phyloP scores from a whole-genome alignment of 176 grass and related monocot species.

The Rhynchospora breviuscula region DNA sequence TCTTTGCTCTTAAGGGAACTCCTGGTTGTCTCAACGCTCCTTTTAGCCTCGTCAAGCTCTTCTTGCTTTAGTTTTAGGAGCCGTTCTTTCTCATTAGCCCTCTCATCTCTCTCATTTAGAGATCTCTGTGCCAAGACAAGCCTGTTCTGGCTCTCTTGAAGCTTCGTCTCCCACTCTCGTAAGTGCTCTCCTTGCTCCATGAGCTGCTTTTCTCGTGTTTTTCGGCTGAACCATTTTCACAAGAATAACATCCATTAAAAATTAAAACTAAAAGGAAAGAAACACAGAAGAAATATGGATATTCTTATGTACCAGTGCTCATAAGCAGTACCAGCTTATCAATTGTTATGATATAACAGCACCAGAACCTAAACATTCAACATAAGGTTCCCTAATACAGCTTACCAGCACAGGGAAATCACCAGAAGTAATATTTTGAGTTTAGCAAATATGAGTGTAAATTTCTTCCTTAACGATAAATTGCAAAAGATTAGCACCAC shows the following conservation, averaged over 20 bases:
- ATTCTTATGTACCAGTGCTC: not conserved
- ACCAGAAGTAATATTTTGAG: not conserved
- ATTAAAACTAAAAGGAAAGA: not conserved
- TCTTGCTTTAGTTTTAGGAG: conserved; percentile 61
- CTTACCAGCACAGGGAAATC: not conserved
- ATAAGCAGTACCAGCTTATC: not conserved
- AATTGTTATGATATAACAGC: not conserved
- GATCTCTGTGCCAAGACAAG: conserved; percentile 64
- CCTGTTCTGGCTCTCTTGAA: conserved; percentile 88
- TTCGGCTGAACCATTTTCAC: conserved; percentile 35
- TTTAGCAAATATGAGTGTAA: not conserved
- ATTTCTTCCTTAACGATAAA: not conserved
- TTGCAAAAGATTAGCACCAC: not conserved
- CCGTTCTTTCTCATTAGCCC: conserved; percentile 62
- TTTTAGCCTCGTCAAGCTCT: conserved; percentile 71
- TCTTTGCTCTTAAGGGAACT: conserved; percentile 63
- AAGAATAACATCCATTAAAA: not conserved
- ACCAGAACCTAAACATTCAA: not conserved
- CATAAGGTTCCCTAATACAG: not conserved
- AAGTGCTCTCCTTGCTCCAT: conserved; percentile 62
- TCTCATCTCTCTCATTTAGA: conserved; percentile 83
- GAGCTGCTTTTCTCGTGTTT: conserved; percentile 63
- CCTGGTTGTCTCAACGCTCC: conserved; percentile 38
- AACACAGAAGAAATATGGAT: not conserved
- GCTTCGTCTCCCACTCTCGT: conserved; percentile 68